phyloP scores from a whole-genome alignment of 306 rosid genomes.

The Rosa chinensis region DNA sequence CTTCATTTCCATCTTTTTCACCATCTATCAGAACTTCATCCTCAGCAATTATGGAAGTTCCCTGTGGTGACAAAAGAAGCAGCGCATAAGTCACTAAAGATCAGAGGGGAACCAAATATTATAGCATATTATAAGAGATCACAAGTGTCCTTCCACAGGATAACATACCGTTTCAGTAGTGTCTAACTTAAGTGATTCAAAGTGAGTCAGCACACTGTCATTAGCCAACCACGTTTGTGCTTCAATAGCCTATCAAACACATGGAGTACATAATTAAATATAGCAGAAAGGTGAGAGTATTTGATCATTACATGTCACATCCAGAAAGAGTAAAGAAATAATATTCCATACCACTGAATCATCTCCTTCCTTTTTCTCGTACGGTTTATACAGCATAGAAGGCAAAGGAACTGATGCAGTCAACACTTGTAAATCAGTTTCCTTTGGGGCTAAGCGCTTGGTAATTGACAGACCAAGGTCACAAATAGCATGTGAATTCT shows the following conservation, averaged over 20 bases:
- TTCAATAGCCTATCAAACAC: conserved; percentile 51
- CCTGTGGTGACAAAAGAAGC: conserved; percentile 41
- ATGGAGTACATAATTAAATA: conserved; percentile 14
- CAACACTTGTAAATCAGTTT: conserved; percentile 56
- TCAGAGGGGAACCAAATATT: conserved; percentile 18
- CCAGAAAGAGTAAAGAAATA: conserved; percentile 13
- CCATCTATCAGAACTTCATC: conserved; percentile 55
- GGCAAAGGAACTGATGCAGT: conserved; percentile 59
- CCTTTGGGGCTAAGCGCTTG: conserved; percentile 62
- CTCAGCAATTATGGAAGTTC: conserved; percentile 44
- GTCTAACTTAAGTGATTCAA: conserved; percentile 84
- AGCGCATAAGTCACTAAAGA: conserved; percentile 23
- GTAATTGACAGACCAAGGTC: conserved; percentile 86
- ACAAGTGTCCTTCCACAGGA: conserved; percentile 10
- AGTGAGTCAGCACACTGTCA: conserved; percentile 65
- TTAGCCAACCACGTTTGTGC: conserved; percentile 78
- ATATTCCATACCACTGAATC: conserved; percentile 57
- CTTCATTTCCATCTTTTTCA: conserved; percentile 60
- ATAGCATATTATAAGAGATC: conserved; percentile 12
- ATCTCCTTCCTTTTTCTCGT: conserved; percentile 71
- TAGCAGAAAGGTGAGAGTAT: not conserved
- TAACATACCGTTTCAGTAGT: conserved; percentile 50
- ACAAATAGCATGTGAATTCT: conserved; percentile 89
- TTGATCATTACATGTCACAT: conserved; percentile 5
- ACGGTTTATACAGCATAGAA: conserved; percentile 64